Evolutionary conservation across 495 filamentous ascomycete species (phyloP), one percentile per base, ranked within the genome.

Genomic region (Delitschia confertaspora): DNA sequence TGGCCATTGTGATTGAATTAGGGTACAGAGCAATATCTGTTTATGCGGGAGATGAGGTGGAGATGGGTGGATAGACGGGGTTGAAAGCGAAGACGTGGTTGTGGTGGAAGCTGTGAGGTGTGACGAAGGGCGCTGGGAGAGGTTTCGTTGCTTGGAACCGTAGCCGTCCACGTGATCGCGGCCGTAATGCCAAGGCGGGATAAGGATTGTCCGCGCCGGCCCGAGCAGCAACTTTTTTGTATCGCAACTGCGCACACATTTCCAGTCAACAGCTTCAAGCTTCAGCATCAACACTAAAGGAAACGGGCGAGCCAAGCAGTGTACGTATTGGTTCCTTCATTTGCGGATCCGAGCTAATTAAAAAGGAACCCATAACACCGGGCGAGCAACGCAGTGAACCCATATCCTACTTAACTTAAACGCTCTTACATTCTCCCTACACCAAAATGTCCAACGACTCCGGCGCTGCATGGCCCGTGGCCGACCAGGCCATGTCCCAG

Each of bases 381-480:
- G n/a, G n/a, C n/a, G n/a, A n/a, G n/a, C n/a, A 4, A 13, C 17
- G n/a, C 27, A 10, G 22, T 13, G 26, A 29, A 23, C 22, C 46
- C 21, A 17, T 23, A 9, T 17, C 20, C 33, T 21, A 32, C n/a
- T 9, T 29, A 19, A 24, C 30, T n/a, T n/a, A n/a, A n/a, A n/a
- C n/a, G n/a, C 36, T 31, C 26, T 29, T 29, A 22, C 39, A 31
- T 18, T 41, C 41, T 38, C 10, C 33, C 41, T 39, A 14, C n/a
- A 38, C 27, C 38, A 39, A 48, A n/a, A 23, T 24, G 13, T 19
- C 29, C 26, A 31, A 60, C 31, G 47, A 57, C 38, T 35, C 56
- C 38, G 46, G 31, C 42, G 57, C 56, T 79, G 89, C 89, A 55
- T 95, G 87, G 83, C 89, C 89, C 51, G 68, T 93, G 58, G 89